Conservation (phyloP, 2,329 filamentous ascomycete species). For the Sclerotinia glacialis region DNA sequence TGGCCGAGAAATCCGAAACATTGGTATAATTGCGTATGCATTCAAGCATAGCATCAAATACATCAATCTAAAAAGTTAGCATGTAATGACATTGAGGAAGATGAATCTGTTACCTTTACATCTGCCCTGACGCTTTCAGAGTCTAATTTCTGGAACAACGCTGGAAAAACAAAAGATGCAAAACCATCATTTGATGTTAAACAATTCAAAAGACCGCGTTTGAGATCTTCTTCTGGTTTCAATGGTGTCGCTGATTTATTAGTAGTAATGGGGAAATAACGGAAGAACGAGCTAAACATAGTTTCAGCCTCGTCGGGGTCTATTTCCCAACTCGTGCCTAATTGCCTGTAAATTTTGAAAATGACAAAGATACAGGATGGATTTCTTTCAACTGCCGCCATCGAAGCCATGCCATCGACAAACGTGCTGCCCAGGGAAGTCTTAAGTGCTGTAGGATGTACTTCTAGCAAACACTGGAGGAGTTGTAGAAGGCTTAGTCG, state of each 20-base stretch:
- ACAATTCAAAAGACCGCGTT: conserved; percentile 32
- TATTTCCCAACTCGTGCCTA: conserved; percentile 31
- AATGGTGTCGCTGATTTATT: conserved; percentile 21
- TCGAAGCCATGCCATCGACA: conserved; percentile 30
- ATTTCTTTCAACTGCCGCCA: conserved; percentile 35
- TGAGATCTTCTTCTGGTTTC: conserved; percentile 28
- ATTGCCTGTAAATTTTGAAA: conserved; percentile 32
- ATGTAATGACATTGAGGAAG: not conserved
- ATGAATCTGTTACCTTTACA: conserved; percentile 33
- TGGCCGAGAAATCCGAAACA: conserved; percentile 29
- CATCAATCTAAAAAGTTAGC: conserved; percentile 34
- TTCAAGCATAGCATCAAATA: conserved; percentile 30
- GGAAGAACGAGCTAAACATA: conserved; percentile 34
- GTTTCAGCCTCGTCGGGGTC: conserved; percentile 22
- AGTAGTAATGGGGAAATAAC: conserved; percentile 38
- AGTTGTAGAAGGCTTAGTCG: conserved; percentile 31
- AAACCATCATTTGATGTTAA: conserved; percentile 34
- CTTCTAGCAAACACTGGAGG: conserved; percentile 27
- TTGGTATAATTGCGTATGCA: conserved; percentile 30
- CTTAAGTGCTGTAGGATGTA: conserved; percentile 25
- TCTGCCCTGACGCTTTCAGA: conserved; percentile 32
- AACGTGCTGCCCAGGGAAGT: conserved; percentile 27
- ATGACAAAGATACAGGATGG: conserved; percentile 33
- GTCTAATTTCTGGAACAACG: conserved; percentile 33
- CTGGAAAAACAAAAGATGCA: conserved; percentile 31